phyloP scores from a whole-genome alignment of 768 basidiomycete genomes.

The Terana coerulea region DNA sequence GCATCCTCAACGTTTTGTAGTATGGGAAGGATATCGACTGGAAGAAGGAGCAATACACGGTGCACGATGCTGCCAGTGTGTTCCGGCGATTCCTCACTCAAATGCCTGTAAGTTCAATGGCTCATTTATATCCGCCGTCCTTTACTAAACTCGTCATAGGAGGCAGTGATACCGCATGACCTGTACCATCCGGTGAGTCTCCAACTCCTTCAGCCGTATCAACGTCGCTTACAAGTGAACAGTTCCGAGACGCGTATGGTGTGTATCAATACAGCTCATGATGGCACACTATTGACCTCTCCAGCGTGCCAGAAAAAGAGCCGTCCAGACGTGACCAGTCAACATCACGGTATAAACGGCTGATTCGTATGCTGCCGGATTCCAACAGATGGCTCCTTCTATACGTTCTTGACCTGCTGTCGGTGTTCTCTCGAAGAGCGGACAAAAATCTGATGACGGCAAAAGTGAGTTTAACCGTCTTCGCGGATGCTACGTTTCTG shows the following conservation, averaged over 20 bases:
- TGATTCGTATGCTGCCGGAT: conserved; percentile 83
- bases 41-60: conserved; percentile 81
- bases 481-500: not conserved
- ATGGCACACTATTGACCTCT: conserved; percentile 3
- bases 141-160: conserved; percentile 41
- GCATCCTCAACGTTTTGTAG: conserved; percentile 36
- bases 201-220: conserved; percentile 3
- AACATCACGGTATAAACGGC: conserved; percentile 74
- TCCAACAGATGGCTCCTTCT: conserved; percentile 94
- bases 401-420: conserved; percentile 93
- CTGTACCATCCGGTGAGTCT: conserved; percentile 81
- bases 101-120: conserved; percentile 74
- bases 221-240: conserved; percentile 16
- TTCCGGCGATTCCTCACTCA: conserved; percentile 93
- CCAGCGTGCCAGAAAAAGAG: conserved; percentile 49
- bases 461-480: conserved; percentile 52
- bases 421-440: conserved; percentile 88
- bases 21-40: conserved; percentile 94
- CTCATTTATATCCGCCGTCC: conserved; percentile 8
- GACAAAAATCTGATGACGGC: conserved; percentile 97
- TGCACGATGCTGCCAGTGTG: conserved; percentile 96
- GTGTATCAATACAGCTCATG: conserved; percentile 18
- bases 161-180: conserved; percentile 90
- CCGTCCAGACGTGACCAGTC: conserved; percentile 68
- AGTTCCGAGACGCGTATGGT: conserved; percentile 85